These are phyloP conservation scores for Blepharisma japonicum DNA, from an alignment of 73 alveolate genomes.

Conservation along the genomic window DNA sequence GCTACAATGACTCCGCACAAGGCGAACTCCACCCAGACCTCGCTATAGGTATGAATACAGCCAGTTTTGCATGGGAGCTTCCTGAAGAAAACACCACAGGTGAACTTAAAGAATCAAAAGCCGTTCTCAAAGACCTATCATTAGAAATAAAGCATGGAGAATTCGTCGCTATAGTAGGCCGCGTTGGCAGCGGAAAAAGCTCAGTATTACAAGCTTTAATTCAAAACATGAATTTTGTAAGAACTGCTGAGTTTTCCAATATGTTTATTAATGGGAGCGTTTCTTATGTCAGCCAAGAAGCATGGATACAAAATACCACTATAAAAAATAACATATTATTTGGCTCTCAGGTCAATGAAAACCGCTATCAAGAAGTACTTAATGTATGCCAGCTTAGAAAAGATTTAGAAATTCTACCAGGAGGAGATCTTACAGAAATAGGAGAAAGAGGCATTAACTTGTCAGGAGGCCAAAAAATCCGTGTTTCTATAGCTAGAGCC, in stretches of 20 bases:
- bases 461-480: slow-evolving; percentile 96
- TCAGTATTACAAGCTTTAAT: slow-evolving; percentile 48
- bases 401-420: slow-evolving; percentile 83
- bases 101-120: background rate
- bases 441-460: slow-evolving; percentile 96
- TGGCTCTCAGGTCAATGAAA: slow-evolving; percentile 66
- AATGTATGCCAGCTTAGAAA: slow-evolving; percentile 63
- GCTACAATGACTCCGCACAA: background rate
- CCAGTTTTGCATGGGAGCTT: slow-evolving; percentile 21
- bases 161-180: slow-evolving; percentile 60
- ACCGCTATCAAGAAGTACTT: slow-evolving; percentile 66
- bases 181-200: slow-evolving; percentile 69
- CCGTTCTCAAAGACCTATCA: slow-evolving; percentile 42
- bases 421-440: slow-evolving; percentile 92
- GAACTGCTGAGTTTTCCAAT: background rate
- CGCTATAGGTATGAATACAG: slow-evolving; percentile 1
- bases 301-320: slow-evolving; percentile 92
- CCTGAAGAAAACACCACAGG: background rate
- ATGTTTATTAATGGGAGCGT: slow-evolving; percentile 55
- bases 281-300: slow-evolving; percentile 80
- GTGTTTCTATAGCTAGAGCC: slow-evolving; percentile 95
- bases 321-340: slow-evolving; percentile 85
- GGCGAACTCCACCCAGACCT: background rate
- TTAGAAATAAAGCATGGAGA: slow-evolving; percentile 45
- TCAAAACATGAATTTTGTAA: slow-evolving; percentile 48